These are phyloP conservation scores for Russula griseocarnosa DNA, from an alignment of 768 basidiomycete species.

Conservation along the genomic window DNA sequence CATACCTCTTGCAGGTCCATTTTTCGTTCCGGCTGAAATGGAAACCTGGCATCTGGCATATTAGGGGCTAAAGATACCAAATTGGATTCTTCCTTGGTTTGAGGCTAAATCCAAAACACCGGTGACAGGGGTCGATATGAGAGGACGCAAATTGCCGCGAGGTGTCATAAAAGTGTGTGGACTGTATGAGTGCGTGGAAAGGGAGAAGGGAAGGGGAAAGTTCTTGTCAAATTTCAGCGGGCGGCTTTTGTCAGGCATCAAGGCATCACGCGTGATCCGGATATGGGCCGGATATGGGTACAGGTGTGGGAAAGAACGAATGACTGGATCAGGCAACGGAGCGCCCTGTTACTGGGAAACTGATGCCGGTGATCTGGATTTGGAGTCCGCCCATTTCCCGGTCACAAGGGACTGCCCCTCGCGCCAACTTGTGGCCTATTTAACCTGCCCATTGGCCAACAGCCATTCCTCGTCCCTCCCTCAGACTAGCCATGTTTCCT, in stretches of 20 bases:
- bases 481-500: conserved; percentile 18
- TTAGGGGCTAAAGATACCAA: background rate
- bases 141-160: conserved; percentile 11
- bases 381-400: conserved; percentile 16
- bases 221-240: conserved; percentile 8
- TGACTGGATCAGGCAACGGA: conserved; percentile 17
- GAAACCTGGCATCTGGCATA: background rate
- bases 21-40: conserved; percentile 1
- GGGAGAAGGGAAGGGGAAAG: background rate
- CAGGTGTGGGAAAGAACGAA: conserved; percentile 7
- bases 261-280: conserved; percentile 6
- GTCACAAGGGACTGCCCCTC: conserved; percentile 14
- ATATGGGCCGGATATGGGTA: conserved; percentile 4
- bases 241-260: conserved; percentile 7
- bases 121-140: background rate
- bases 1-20: background rate
- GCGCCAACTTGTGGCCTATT: conserved; percentile 26
- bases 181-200: conserved; percentile 1
- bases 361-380: conserved; percentile 9
- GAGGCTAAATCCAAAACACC: background rate
- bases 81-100: background rate
- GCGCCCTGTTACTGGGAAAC: conserved; percentile 24
- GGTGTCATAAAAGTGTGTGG: background rate
- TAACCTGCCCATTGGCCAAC: conserved; percentile 12
- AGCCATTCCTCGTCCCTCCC: conserved; percentile 9